Conservation (phyloP, 768 basidiomycete species). For the Chalciporus sphaerocephalus region DNA sequence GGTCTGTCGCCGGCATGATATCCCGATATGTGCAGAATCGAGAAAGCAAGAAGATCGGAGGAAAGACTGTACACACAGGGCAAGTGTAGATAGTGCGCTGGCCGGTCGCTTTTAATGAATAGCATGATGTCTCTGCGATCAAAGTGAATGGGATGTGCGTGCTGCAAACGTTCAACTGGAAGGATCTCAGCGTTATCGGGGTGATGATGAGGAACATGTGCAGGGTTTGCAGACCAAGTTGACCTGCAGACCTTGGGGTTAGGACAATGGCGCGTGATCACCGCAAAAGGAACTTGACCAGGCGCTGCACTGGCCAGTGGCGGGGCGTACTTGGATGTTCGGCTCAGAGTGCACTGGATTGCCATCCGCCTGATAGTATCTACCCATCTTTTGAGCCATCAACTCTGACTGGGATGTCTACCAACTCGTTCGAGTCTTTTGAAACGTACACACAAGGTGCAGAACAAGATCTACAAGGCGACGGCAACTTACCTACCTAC, state of each 20-base stretch:
- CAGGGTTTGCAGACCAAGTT: too few relatives aligned
- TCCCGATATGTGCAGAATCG: background rate
- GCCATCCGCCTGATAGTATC: too few relatives aligned
- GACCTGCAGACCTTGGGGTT: too few relatives aligned
- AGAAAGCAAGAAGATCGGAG: background rate
- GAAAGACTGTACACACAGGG: background rate
- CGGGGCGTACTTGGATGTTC: too few relatives aligned
- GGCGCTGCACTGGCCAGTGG: too few relatives aligned
- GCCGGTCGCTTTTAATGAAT: background rate
- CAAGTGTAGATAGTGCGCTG: background rate
- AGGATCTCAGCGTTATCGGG: too few relatives aligned
- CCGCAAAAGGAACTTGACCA: too few relatives aligned
- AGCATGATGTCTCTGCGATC: background rate
- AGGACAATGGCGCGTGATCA: too few relatives aligned
- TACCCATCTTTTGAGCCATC: background rate
- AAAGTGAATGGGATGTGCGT: too few relatives aligned
- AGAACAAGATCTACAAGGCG: constrained; percentile 41
- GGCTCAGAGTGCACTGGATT: background rate
- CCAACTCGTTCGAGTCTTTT: constrained; percentile 21
- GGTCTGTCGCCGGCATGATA: background rate
- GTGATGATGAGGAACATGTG: too few relatives aligned
- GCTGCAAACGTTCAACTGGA: too few relatives aligned
- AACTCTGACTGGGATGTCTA: constrained; percentile 14
- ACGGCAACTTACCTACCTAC: constrained; percentile 69
- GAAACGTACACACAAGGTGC: constrained; percentile 28